Evolutionary conservation across 108 stramenopile species (phyloP), one percentile per base, ranked within the genome.

Genomic region (Fragilariopsis cylindrus): DNA sequence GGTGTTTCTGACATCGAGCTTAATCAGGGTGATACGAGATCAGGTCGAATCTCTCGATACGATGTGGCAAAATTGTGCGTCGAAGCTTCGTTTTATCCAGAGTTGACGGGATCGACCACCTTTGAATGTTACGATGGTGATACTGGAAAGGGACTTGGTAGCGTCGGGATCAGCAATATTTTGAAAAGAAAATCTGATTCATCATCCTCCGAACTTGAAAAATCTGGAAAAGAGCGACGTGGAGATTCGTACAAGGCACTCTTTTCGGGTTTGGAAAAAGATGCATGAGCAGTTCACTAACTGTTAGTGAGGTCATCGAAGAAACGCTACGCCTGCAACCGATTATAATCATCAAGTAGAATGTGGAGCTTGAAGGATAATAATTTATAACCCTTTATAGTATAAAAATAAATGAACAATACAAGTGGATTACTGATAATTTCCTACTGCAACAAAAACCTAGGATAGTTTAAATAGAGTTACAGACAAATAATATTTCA

Each of bases 1-100:
- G 76, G 81, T 41, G 87, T 76, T 16, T 16, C 67, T 3, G 65
- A 53, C 4, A 60, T 94, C 53, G 93, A 92, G 74, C 64, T 94
- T 41, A 94, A 94, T 76, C 93, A 94, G 67, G 93, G 93, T 53
- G 93, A 94, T 58, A 65, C 85, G 11, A 94, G 90, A 60, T 85
- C 84, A 45, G 92, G 90, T 52, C 70, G 92, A 57, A 83, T 93
- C 52, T 73, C 81, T 16, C 82, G 92, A 12, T 78, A 88, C 5
- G 92, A 93, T 81, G 90, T 93, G 12, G 90, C 90, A 12, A 76
- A 55, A 2, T 70, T 93, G 16, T 90, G 90, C 72, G 82, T 93
- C 16, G 85, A 86, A 70, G 60, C 76, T 43, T 67, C 80, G 0
- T 71, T 67, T 18, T 74, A 73, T 66, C 81, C 81, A 11, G 65